Conservation (phyloP, 768 basidiomycete species). For the Suillus sp. region DNA sequence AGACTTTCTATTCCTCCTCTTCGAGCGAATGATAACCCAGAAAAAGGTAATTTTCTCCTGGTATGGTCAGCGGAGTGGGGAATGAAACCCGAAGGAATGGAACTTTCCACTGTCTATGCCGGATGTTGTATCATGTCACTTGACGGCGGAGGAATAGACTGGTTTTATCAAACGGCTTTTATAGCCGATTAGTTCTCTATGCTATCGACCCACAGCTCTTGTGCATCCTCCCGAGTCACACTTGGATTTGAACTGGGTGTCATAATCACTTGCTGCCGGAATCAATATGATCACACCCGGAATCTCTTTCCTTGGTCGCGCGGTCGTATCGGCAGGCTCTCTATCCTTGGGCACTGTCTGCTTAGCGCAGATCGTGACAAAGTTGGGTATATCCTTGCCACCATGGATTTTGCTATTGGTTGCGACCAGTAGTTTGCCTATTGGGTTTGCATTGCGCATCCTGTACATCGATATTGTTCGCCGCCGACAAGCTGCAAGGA, state of each 20-base stretch:
- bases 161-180: not conserved
- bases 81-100: not conserved
- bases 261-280: not conserved
- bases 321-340: not conserved
- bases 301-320: slow-evolving; percentile 16
- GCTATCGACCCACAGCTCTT: no score
- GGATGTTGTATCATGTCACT: not conserved
- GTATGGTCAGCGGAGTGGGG: not conserved
- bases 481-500: slow-evolving; percentile 39
- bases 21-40: not conserved
- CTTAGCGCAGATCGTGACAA: slow-evolving; percentile 14
- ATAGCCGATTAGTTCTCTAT: not conserved
- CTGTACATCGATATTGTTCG: slow-evolving; percentile 29
- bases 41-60: not conserved
- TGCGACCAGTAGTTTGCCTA: slow-evolving; percentile 37
- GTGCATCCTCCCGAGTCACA: not conserved
- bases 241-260: not conserved
- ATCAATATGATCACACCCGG: slow-evolving; percentile 22
- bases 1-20: not conserved
- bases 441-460: slow-evolving; percentile 35
- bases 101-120: not conserved
- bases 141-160: not conserved
- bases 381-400: slow-evolving; percentile 32
- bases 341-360: slow-evolving; percentile 9
- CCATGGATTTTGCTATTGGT: slow-evolving; percentile 40